Base-by-base conservation (phyloP, 768 basidiomycete species). In the Coprinellus micaceus region DNA sequence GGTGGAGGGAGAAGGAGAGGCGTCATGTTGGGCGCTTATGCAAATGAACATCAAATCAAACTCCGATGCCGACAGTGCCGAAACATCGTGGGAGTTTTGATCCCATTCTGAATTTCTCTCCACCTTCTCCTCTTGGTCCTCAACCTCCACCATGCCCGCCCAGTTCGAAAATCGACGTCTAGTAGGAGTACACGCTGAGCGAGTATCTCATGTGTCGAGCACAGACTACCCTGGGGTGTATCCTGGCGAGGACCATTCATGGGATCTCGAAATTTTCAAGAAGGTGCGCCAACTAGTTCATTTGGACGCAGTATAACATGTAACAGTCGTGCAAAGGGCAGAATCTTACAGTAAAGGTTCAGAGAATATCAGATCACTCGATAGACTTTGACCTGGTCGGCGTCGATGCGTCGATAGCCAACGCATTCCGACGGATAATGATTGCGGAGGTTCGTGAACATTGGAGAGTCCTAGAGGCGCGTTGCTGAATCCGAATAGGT, bases 381-480 rank as follows among this genome's bases (percentile, higher is more conserved):
- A 83, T 97, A 59, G 95, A 98, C 62, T 96, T 99, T 69, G 97
- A 99, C 72, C 77, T 98, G 44, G 82, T 98, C 54, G 95, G 96
- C 4, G 89, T 98, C 26, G 96, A 99, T 68, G 91, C 97, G 0
- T 91, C 93, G 15, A 90, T 99, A 57, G 94, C 97, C 28, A 98
- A 99, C 69, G 94, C 96, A 0, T 83, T 96, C 61, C 80, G 97
- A 25, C 80, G 97, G 55, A 93, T 97, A 53, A 78, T 98, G 67
- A 90, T 98, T 46, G 89, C 96, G 10, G 97, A 99, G 81, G 95
- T 94, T 56, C 52, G 82, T 69, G 28, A 30, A 33, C 17, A 40
- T 43, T 56, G 25, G 17, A 11, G 7, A 29, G 15, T 25, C 6
- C n/a, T 6, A 4, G 11, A 10, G n/a, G 12, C 22, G 15, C 13